These are phyloP conservation scores for Ceratocystis diversiconidia DNA, from an alignment of 2,329 filamentous ascomycete genomes.

Conservation along the genomic window DNA sequence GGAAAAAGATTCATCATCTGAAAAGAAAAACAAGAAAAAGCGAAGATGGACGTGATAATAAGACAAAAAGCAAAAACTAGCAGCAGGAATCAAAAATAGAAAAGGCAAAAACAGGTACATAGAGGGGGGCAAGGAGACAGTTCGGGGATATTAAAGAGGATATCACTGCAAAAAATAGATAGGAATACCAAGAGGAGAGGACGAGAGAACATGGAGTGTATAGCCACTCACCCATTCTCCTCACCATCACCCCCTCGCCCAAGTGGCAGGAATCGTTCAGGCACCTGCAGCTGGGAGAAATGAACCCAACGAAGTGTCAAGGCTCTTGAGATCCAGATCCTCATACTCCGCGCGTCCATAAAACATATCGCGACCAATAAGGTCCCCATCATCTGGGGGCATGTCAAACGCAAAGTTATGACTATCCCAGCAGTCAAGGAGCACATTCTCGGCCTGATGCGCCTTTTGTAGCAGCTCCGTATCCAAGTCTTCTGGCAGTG, in stretches of 20 bases:
- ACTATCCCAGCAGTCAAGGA: neutral
- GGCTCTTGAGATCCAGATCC: neutral
- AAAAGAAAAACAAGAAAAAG: constrained; percentile 6
- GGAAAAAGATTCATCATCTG: constrained; percentile 5
- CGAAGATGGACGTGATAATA: neutral
- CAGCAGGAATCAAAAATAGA: neutral
- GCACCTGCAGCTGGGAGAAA: neutral
- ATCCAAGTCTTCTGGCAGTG: constrained; percentile 7
- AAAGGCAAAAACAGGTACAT: neutral
- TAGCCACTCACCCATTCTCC: no score
- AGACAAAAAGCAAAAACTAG: neutral
- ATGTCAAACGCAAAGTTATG: neutral
- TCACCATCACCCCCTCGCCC: neutral
- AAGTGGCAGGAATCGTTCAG: neutral
- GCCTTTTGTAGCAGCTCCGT: constrained; percentile 9
- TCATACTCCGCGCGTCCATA: constrained; percentile 5
- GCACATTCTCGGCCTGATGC: neutral
- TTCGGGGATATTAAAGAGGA: neutral
- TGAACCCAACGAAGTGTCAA: neutral
- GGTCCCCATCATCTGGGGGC: neutral
- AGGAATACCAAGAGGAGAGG: neutral
- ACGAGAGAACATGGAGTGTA: neutral
- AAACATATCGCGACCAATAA: constrained; percentile 10
- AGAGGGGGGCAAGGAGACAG: neutral
- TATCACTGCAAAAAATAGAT: neutral